Evolutionary conservation across 176 grass and related monocot species (phyloP), one percentile per base, ranked within the genome.

Genomic region (Phragmites australis): DNA sequence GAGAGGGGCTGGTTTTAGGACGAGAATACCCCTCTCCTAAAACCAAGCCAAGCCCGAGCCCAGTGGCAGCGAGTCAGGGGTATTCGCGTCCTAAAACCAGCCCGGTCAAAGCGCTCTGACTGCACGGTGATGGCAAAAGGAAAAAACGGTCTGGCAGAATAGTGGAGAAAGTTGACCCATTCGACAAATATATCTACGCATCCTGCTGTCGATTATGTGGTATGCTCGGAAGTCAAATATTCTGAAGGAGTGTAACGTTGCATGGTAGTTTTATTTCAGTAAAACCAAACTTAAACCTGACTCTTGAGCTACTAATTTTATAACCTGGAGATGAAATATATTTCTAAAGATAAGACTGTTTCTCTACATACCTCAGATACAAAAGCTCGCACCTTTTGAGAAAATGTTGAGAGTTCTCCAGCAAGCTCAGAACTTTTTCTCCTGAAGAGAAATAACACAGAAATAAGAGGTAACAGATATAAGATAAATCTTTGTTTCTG

Each of bases 371-470:
- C 96, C 92, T 99, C 96, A 86, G 92, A 93, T 77, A 93, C 70
- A 30, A 99, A 95, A 65, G 86, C 84, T 52, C 95, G 92, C 71
- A 91, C 92, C 80, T 95, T 99, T 50, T 93, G 92, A 48, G 90
- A 84, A 76, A 98, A 90, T 14, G 85, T 99, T 0, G 87, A 89
- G 70, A 98, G 81, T 80, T 99, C 96, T 78, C 86, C 88, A 77
- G 90, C 83, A 87, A 94, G 86, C 29, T 99, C 96, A 61, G 90
- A 95, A 81, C 87, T 58, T 81, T 99, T 99, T 81, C 90, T 95
- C 92, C 96, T 99, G 71, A 63, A 83, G 31, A 27, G 1, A 85
- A 59, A 74, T 34, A 56, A 32, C 22, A 80, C 12, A 62, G 18
- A 61, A n/a, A 84, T 46, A 82, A 67, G 37, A 47, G 21, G 22